Conservation (phyloP, 352 stramenopile genomes). For the Phytophthora idaei region DNA sequence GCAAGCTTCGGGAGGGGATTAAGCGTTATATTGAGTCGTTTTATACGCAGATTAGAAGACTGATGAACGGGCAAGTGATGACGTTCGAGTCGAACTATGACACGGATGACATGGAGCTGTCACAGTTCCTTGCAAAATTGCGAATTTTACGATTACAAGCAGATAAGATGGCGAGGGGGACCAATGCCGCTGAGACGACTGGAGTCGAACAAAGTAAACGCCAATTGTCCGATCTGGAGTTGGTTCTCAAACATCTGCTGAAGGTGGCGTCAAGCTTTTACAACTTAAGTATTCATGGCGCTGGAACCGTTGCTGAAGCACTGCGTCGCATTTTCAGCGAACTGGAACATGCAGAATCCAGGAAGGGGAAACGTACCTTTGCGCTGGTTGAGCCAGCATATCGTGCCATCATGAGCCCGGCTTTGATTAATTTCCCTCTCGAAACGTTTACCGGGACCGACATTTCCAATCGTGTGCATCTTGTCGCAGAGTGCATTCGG, state of each 20-base stretch:
- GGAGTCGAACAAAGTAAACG: conserved; percentile 29
- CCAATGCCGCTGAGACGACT: conserved; percentile 12
- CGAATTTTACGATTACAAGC: conserved; percentile 29
- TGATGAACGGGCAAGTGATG: conserved; percentile 41
- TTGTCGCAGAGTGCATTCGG: conserved; percentile 54
- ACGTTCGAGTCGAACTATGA: conserved; percentile 60
- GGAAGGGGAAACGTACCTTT: conserved; percentile 36
- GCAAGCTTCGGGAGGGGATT: conserved; percentile 44
- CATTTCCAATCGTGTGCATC: conserved; percentile 62
- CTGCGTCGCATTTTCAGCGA: conserved; percentile 43
- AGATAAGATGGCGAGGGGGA: conserved; percentile 20
- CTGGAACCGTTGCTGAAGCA: conserved; percentile 40
- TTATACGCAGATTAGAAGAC: conserved; percentile 30
- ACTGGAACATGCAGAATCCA: conserved; percentile 25
- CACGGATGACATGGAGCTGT: conserved; percentile 54
- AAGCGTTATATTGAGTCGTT: conserved; percentile 57
- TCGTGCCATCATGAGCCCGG: conserved; percentile 35
- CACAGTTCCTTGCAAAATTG: conserved; percentile 56
- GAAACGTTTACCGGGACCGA: conserved; percentile 34
- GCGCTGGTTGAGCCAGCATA: conserved; percentile 40
- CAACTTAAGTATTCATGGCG: conserved; percentile 53
- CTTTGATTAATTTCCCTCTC: conserved; percentile 36
- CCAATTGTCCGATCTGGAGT: conserved; percentile 36
- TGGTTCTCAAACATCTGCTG: conserved; percentile 53
- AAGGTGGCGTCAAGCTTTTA: conserved; percentile 66